Base-by-base conservation (phyloP, 805 yeast genomes). In the Clavispora santaluciae region DNA sequence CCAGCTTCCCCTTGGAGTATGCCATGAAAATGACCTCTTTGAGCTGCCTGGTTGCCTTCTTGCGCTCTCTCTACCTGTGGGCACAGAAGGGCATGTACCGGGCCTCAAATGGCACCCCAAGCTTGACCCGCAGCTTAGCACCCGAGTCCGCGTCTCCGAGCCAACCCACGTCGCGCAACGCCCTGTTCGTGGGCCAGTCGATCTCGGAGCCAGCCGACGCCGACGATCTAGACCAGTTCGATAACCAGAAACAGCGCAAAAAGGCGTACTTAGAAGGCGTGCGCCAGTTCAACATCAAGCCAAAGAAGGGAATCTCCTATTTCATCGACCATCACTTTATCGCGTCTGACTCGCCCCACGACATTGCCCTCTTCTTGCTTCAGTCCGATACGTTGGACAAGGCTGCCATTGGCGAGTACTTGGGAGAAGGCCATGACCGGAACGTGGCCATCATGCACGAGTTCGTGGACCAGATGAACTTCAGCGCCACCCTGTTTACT, bases 371-470 rank as follows among this genome's bases (percentile, higher is more conserved):
- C 42, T 88, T 93, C 61, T 64, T 93, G 39, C 62, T 87, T 35
- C 66, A 64, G 17, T 83, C 83, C 3, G 88, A 81, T 31, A 86
- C 91, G 0, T 68, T 93, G 39, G 95, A 89, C 57, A 84, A 90
- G 57, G 74, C 90, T 0, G 78, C 78, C 6, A 73, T 95, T 42
- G 99, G 99, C 39, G 98, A 91, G 55, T 93, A 73, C 57, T 68
- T 93, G 44, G 99, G 99, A 40, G 96, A 86, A 53, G 95, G 91
- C 25, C 82, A 82, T 48, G 86, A 83, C 10, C 72, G 73, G 36
- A 83, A 87, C 58, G 78, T 87, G 45, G 81, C 83, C 4, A 79
- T 83, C 28, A 89, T 91, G 97, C 96, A 90, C 61, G 84, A 88
- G 5, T 93, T 93, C 67, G 95, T 91, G 22, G 96, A 90, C 56